phyloP scores from a whole-genome alignment of 495 filamentous ascomycete genomes.

The Penicillium manginii region DNA sequence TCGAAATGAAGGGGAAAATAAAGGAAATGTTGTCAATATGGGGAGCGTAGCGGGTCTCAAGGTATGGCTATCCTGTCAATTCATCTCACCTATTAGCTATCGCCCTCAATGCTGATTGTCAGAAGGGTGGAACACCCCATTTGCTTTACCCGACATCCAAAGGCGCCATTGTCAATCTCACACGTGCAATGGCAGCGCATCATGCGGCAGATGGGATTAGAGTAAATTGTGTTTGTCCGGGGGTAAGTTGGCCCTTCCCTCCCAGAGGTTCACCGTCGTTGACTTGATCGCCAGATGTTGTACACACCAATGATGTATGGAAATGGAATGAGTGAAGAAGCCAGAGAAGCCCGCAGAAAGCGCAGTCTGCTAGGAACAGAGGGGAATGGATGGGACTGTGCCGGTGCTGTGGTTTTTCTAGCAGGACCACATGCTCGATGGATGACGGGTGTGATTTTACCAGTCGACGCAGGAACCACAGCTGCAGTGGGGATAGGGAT shows the following conservation, averaged over 20 bases:
- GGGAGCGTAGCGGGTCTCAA: constrained; percentile 56
- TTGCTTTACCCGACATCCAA: constrained; percentile 65
- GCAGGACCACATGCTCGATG: constrained; percentile 51
- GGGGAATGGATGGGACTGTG: constrained; percentile 58
- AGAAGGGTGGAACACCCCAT: constrained; percentile 58
- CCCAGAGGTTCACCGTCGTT: not conserved
- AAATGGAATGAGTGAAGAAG: constrained; percentile 53
- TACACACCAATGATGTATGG: constrained; percentile 65
- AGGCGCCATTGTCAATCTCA: constrained; percentile 63
- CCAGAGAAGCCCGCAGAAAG: constrained; percentile 47
- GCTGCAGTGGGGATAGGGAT: constrained; percentile 38
- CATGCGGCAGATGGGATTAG: constrained; percentile 56
- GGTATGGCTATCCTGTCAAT: not conserved
- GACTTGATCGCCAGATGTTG: constrained; percentile 42
- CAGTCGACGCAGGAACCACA: constrained; percentile 55
- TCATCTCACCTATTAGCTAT: not conserved
- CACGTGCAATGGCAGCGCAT: constrained; percentile 61
- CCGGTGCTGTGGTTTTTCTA: constrained; percentile 43
- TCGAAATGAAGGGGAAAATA: constrained; percentile 41
- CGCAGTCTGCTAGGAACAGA: constrained; percentile 58
- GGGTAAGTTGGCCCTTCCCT: constrained; percentile 24
- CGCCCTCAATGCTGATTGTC: not conserved
- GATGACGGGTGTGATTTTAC: constrained; percentile 52
- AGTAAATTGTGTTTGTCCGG: constrained; percentile 64
- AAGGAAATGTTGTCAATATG: constrained; percentile 60